A percentile compares a stretch with the other conserved stretches of the same genome.
phyloP scores from a whole-genome alignment of 2,329 filamentous ascomycete species.

The Thelonectria blattea region DNA sequence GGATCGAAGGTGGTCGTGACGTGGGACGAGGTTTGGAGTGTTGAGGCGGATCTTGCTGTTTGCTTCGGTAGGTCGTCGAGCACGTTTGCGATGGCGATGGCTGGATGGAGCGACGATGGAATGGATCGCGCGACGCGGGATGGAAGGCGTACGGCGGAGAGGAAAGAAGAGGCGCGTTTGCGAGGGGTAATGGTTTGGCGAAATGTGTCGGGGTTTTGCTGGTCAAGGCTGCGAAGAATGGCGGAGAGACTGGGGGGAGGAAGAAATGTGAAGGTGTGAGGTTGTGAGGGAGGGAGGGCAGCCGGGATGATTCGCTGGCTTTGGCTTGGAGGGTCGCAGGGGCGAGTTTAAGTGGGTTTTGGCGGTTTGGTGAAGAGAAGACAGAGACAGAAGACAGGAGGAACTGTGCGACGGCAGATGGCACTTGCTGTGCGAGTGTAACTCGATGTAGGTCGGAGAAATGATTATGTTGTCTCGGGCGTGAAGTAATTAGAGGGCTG shows the following conservation, averaged over 20 bases:
- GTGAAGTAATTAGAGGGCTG: background rate
- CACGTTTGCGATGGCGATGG: conserved; percentile 19
- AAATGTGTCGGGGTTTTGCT: conserved; percentile 12
- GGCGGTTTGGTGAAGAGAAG: background rate
- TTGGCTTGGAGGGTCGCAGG: conserved; percentile 16
- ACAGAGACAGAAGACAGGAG: background rate
- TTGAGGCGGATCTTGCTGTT: conserved; percentile 6
- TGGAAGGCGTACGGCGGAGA: conserved; percentile 1
- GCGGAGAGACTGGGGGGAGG: conserved; percentile 9
- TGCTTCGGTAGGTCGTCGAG: conserved; percentile 15
- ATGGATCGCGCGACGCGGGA: background rate
- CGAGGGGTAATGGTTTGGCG: conserved; percentile 12
- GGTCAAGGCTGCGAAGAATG: conserved; percentile 20
- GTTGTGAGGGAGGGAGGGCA: conserved; percentile 19
- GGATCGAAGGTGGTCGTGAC: background rate
- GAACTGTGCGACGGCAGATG: background rate
- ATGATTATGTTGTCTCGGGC: background rate
- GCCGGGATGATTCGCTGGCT: conserved; percentile 22
- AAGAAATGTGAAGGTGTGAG: conserved; percentile 8
- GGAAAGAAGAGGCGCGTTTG: background rate
- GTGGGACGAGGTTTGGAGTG: background rate
- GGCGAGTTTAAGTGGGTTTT: conserved; percentile 10
- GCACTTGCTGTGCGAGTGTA: conserved; percentile 2
- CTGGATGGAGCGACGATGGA: conserved; percentile 3
- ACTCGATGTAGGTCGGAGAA: background rate